Evolutionary conservation across 2,329 filamentous ascomycete genomes (phyloP).

Genomic region (Alternaria sp.): DNA sequence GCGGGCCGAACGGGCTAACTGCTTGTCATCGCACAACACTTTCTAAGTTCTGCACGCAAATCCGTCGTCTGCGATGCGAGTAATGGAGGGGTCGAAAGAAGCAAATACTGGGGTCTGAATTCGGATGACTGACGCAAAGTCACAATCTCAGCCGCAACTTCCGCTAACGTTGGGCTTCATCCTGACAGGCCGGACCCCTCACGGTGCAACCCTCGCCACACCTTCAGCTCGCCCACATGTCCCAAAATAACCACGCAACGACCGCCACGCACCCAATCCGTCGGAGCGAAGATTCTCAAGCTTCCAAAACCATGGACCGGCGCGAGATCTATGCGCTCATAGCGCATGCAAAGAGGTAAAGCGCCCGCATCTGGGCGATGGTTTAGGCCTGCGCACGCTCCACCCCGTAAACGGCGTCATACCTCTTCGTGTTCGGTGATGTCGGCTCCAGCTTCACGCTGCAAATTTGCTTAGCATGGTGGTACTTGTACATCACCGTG

Average conservation of each 20-base stretch:
- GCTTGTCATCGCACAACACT: not conserved
- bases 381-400: slow-evolving; percentile 10
- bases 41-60: too few relatives aligned
- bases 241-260: slow-evolving; percentile 3
- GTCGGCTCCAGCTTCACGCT: slow-evolving; percentile 1
- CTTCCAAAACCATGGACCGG: not conserved
- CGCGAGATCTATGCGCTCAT: not conserved
- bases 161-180: not conserved
- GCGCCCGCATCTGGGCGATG: slow-evolving; percentile 1
- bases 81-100: not conserved
- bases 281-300: not conserved
- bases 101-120: not conserved
- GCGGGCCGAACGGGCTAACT: not conserved
- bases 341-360: not conserved
- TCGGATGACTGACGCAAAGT: not conserved
- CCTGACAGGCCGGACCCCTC: not conserved
- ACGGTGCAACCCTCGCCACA: not conserved
- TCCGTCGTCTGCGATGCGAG: not conserved
- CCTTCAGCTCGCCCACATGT: not conserved
- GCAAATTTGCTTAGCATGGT: not conserved
- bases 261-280: not conserved
- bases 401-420: slow-evolving; percentile 5
- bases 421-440: slow-evolving; percentile 8
- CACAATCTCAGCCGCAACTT: not conserved
- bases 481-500: slow-evolving; percentile 5